Conservation (phyloP, 805 yeast species). For the Wickerhamiella sorbophila region DNA sequence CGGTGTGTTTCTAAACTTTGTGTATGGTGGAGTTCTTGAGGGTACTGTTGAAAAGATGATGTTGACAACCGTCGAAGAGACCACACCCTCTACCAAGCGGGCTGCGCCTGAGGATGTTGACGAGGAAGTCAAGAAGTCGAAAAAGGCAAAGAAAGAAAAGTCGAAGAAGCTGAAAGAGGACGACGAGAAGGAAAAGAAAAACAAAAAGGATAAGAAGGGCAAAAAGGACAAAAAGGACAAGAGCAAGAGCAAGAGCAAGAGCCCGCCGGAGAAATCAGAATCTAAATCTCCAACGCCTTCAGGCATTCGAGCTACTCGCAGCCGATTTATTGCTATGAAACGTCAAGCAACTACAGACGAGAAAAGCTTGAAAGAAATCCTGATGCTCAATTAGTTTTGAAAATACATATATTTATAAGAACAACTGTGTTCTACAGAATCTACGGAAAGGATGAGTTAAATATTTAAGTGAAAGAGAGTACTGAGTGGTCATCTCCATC, state of each 20-base stretch:
- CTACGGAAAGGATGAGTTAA: constrained; percentile 10
- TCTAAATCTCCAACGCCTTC: constrained; percentile 25
- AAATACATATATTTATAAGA: neutral
- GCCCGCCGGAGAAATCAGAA: constrained; percentile 1
- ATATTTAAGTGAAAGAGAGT: neutral
- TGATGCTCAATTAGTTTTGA: constrained; percentile 44
- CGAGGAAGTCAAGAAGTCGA: constrained; percentile 20
- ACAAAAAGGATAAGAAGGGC: constrained; percentile 9
- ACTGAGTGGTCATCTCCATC: neutral
- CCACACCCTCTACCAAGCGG: neutral
- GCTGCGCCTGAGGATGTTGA: constrained; percentile 8
- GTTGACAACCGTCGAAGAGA: neutral
- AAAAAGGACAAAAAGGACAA: constrained; percentile 2
- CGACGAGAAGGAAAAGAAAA: constrained; percentile 22
- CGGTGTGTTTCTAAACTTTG: constrained; percentile 69
- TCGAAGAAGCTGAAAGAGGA: constrained; percentile 20
- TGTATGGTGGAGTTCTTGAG: constrained; percentile 66
- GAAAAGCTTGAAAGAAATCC: constrained; percentile 79
- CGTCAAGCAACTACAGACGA: constrained; percentile 84
- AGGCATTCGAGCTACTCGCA: constrained; percentile 60
- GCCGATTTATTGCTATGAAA: constrained; percentile 79
- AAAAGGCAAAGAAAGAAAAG: constrained; percentile 19
- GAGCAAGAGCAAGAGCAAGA: constrained; percentile 6
- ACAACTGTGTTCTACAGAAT: constrained; percentile 1
- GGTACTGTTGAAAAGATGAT: constrained; percentile 60